A percentile compares a stretch with the other conserved stretches of the same genome.
Evolutionary conservation across 192 early-diverging fungal species (phyloP).

Genomic region (Linnemannia elongata): DNA sequence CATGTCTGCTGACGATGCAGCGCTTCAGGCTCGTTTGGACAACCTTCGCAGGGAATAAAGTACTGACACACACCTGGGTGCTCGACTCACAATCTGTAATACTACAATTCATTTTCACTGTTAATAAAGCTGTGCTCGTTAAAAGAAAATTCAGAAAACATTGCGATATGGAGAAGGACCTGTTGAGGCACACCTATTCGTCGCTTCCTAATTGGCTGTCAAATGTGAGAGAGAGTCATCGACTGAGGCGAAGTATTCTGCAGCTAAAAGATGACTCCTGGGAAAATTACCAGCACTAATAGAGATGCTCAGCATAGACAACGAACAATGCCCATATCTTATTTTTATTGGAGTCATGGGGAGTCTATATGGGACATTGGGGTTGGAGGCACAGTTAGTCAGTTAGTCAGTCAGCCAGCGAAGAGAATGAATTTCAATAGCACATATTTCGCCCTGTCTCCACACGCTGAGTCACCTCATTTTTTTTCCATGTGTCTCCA

Average conservation of each 20-base stretch:
- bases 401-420: too few relatives aligned
- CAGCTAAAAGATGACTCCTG: background rate
- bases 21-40: slow-evolving; percentile 90
- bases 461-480: background rate
- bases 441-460: background rate
- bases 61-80: background rate
- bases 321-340: too few relatives aligned
- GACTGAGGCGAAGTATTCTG: too few relatives aligned
- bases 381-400: background rate
- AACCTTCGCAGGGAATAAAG: slow-evolving; percentile 89
- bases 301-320: too few relatives aligned
- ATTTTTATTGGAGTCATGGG: too few relatives aligned
- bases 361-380: too few relatives aligned
- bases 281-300: background rate
- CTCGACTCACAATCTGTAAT: background rate
- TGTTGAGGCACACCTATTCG: background rate
- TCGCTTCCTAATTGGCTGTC: background rate
- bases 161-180: background rate
- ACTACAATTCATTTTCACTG: background rate
- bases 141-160: background rate
- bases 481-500: background rate
- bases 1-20: slow-evolving; percentile 78
- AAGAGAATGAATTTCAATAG: background rate
- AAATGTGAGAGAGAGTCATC: background rate
- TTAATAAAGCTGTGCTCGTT: background rate